phyloP scores from a whole-genome alignment of 345 rosid species.

The Murraya koenigii region DNA sequence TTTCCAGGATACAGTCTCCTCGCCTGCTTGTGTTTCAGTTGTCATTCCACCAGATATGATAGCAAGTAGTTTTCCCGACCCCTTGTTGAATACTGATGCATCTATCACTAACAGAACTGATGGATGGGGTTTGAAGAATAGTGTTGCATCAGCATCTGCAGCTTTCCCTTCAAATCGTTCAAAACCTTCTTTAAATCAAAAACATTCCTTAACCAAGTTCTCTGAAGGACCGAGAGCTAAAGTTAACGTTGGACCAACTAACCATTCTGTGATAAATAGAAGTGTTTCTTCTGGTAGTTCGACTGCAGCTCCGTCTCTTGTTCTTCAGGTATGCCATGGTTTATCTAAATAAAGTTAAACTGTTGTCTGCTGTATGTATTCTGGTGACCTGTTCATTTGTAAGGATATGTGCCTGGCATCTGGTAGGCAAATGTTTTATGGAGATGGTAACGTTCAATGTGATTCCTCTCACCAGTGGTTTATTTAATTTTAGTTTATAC shows the following conservation, averaged over 20 bases:
- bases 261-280: conserved; percentile 36
- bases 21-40: conserved; percentile 59
- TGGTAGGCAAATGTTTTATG: not conserved
- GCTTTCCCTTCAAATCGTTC: conserved; percentile 40
- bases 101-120: conserved; percentile 37
- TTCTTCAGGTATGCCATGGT: conserved; percentile 45
- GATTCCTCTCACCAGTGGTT: not conserved
- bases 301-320: conserved; percentile 34
- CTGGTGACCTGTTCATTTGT: not conserved
- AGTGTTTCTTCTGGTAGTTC: conserved; percentile 39
- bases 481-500: not conserved
- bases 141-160: conserved; percentile 44
- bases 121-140: conserved; percentile 47
- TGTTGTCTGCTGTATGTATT: not conserved
- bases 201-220: conserved; percentile 37
- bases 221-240: conserved; percentile 43
- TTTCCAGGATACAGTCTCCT: conserved; percentile 55
- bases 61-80: conserved; percentile 38
- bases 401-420: not conserved
- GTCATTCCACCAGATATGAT: conserved; percentile 51
- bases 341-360: not conserved
- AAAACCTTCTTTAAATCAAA: conserved; percentile 42
- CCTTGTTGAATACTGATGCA: conserved; percentile 43
- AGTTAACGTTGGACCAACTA: conserved; percentile 43
- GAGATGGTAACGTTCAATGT: not conserved